Evolutionary conservation across 2,329 filamentous ascomycete genomes (phyloP), one percentile per base, ranked within the genome.

Genomic region (Fusarium solani-melongenae): DNA sequence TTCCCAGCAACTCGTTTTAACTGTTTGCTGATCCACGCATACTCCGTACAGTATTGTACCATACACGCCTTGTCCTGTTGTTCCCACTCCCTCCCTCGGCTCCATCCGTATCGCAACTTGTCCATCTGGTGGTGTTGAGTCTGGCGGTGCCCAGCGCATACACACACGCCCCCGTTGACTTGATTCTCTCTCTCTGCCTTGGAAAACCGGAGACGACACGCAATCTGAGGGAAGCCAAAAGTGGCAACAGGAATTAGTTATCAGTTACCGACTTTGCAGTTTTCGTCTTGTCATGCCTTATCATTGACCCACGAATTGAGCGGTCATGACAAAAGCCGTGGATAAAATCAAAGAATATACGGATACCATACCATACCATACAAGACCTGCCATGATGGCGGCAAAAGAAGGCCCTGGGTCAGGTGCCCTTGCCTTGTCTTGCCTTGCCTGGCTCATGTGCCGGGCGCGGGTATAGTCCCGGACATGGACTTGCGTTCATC

Each of bases 401-500:
- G 31, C 31, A 62, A 62, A 38, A 44, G 33, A 22, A 24, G 22
- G 27, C n/a, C 41, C 41, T 34, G 58, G 36, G 56, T 38, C 36
- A 39, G n/a, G 34, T 31, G 57, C 57, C 57, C 56, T 31, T 31
- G 38, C 57, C 57, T n/a, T 36, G 36, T 15, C 14, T 60, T 27
- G 36, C 22, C 14, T 64, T 27, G 31, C 44, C 57, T 59, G 63
- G 64, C 49, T 34, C 59, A 41, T 65, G 55, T 65, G 46, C 24
- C n/a, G 34, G 69, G 41, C 46, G 51, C 58, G 65, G 64, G 29
- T 62, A 71, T 71, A 61, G 62, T 46, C 49, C 59, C 60, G 51
- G 71, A 62, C 69, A 70, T 74, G 71, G 49, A 64, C 39, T 55
- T 72, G 44, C 53, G 71, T 66, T 74, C 65, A 74, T 74, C 73